Base-by-base conservation (phyloP, 495 filamentous ascomycete genomes). In the Oidiodendron maius region DNA sequence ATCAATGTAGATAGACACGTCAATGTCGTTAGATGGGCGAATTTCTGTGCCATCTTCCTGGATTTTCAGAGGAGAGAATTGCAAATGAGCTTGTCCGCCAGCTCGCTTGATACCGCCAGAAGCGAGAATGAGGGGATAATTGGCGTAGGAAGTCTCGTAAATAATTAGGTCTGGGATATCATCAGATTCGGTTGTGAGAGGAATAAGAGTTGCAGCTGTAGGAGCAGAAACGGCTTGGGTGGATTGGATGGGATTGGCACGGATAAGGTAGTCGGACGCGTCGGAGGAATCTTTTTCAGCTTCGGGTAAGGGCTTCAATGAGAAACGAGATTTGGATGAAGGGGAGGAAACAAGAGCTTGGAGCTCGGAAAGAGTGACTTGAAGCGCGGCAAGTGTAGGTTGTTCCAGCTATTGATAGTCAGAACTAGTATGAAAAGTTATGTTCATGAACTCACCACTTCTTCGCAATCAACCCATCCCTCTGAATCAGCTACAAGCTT, bases 261-360 rank as follows among this genome's bases (percentile, higher is more conserved):
- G 89, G 71, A 98, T 93, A 16, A 94, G 70, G 71, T 80, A 97
- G 63, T 86, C 68, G 2, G 75, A 61, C 0, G 86, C 76, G 42
- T 84, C 70, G n/a, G 62, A 61, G 32, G 54, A 34, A 30, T 32
- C 48, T 45, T 20, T 46, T 70, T 67, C 6, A 58, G 59, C 57
- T 10, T 34, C 28, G 22, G 60, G 59, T 17, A 52, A 10, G 61
- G 58, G 56, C 48, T 71, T 75, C 46, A 72, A 49, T 32, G 86
- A 71, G 71, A 95, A 97, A 83, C 74, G 71, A 91, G 96, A 84
- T 64, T 98, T 98, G 60, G 93, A 56, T 3, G 64, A 55, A 15
- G 59, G 62, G 16, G 52, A 53, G 40, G 47, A 18, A 26, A 62
- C 55, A 1, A 66, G 47, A 4, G 62, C 58, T 45, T 65, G 63